These are phyloP conservation scores for Ustilago esculenta DNA, from an alignment of 1,284 basidiomycete genomes.

Conservation along the genomic window DNA sequence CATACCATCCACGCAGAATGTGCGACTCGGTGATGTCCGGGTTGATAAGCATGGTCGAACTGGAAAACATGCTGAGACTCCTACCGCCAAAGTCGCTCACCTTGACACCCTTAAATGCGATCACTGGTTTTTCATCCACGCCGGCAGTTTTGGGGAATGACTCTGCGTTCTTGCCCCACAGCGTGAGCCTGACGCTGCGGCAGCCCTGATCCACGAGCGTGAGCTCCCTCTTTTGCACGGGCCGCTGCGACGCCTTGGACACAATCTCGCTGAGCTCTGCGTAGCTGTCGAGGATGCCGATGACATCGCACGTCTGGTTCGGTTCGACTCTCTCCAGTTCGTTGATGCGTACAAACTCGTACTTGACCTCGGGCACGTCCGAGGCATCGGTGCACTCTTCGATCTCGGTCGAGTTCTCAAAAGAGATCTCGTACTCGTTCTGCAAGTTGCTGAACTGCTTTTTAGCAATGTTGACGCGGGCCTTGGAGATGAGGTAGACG, in stretches of 20 bases:
- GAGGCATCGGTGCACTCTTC: slow-evolving; percentile 62
- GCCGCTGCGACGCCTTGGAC: slow-evolving; percentile 64
- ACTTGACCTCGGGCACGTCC: slow-evolving; percentile 66
- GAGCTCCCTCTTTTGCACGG: slow-evolving; percentile 64
- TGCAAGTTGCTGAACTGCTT: slow-evolving; percentile 91
- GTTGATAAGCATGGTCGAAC: slow-evolving; percentile 71
- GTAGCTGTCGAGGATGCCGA: slow-evolving; percentile 60
- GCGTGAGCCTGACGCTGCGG: slow-evolving; percentile 83
- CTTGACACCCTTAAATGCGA: slow-evolving; percentile 92
- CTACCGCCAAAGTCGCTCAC: slow-evolving; percentile 91
- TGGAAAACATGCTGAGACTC: slow-evolving; percentile 78
- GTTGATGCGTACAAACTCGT: slow-evolving; percentile 64
- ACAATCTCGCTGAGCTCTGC: slow-evolving; percentile 63
- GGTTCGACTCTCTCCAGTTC: slow-evolving; percentile 63
- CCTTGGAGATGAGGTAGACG: slow-evolving; percentile 90
- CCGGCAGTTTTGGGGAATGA: slow-evolving; percentile 71
- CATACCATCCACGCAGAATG: slow-evolving; percentile 86
- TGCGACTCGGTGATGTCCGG: slow-evolving; percentile 90
- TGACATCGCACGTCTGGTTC: slow-evolving; percentile 67
- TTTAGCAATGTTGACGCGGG: slow-evolving; percentile 91
- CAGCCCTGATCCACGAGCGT: slow-evolving; percentile 85
- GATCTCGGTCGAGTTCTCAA: slow-evolving; percentile 74
- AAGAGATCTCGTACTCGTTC: slow-evolving; percentile 92
- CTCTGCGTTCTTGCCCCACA: slow-evolving; percentile 97
- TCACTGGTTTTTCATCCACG: slow-evolving; percentile 61